These are phyloP conservation scores for Amborella trichopoda DNA, from an alignment of 164 flowering plant genomes.

Conservation along the genomic window DNA sequence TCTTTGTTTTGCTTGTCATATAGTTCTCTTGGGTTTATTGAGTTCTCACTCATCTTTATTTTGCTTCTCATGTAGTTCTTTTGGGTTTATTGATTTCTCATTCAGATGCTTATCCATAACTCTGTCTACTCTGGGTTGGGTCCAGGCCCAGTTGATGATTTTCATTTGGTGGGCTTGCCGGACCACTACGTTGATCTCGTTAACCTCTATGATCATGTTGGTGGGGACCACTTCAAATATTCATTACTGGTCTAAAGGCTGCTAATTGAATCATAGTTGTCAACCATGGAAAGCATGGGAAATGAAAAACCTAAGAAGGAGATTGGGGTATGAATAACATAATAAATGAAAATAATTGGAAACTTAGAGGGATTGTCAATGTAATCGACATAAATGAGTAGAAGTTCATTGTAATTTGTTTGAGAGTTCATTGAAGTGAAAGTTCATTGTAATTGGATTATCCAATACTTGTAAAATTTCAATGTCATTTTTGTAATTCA, in stretches of 20 bases:
- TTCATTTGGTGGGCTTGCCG: conserved; percentile 52
- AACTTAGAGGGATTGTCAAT: conserved; percentile 80
- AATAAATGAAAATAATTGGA: conserved; percentile 81
- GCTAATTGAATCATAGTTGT: conserved; percentile 90
- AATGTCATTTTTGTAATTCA: no score
- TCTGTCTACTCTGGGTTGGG: no score
- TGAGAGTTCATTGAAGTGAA: no score
- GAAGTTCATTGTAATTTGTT: no score
- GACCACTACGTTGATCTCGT: conserved; percentile 55
- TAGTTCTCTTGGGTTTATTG: no score
- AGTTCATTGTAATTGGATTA: no score
- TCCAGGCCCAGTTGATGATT: conserved; percentile 86
- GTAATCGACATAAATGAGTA: conserved; percentile 83
- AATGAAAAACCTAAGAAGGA: conserved; percentile 80
- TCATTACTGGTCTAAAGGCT: conserved; percentile 85
- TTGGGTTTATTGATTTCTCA: no score
- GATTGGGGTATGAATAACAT: conserved; percentile 90
- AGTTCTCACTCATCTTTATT: no score
- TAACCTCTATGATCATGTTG: conserved; percentile 71
- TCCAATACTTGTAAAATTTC: no score
- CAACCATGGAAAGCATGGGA: conserved; percentile 93
- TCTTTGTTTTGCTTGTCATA: no score
- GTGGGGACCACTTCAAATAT: conserved; percentile 95
- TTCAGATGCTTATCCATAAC: no score
- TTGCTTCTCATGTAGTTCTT: no score